Evolutionary conservation across 192 early-diverging fungal genomes (phyloP).

Genomic region (Backusella mclennaniae): DNA sequence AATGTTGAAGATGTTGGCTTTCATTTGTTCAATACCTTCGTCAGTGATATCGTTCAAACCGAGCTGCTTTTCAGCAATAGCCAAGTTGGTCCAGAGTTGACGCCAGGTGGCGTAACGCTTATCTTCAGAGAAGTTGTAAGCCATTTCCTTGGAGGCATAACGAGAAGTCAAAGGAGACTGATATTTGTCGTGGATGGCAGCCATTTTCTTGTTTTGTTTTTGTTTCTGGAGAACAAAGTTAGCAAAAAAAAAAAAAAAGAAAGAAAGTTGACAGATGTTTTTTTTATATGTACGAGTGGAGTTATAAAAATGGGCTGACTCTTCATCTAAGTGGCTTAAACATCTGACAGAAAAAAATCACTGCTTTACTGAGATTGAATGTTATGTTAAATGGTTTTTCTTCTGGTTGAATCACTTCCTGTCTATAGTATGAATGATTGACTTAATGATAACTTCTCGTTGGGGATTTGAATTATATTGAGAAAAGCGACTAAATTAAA

Average conservation of each 20-base stretch:
- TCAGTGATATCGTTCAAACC: constrained; percentile 87
- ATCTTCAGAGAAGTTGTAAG: constrained; percentile 93
- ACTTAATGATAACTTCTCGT: no score
- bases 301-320: constrained; percentile 3
- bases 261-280: not conserved
- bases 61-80: constrained; percentile 88
- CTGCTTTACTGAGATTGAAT: not conserved
- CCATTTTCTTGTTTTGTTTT: not conserved
- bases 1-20: constrained; percentile 80
- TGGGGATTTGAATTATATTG: no score
- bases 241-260: not conserved
- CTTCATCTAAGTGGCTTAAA: not conserved
- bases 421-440: no score
- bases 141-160: constrained; percentile 97
- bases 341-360: not conserved
- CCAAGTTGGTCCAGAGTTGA: constrained; percentile 91
- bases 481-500: no score
- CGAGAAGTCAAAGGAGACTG: constrained; percentile 94
- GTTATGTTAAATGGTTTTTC: no score
- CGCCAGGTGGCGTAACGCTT: constrained; percentile 97
- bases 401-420: no score
- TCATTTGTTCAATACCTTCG: constrained; percentile 87
- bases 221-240: not conserved
- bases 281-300: not conserved
- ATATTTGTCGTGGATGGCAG: constrained; percentile 76